Conservation (phyloP, 495 filamentous ascomycete species). For the Podospora comata region DNA sequence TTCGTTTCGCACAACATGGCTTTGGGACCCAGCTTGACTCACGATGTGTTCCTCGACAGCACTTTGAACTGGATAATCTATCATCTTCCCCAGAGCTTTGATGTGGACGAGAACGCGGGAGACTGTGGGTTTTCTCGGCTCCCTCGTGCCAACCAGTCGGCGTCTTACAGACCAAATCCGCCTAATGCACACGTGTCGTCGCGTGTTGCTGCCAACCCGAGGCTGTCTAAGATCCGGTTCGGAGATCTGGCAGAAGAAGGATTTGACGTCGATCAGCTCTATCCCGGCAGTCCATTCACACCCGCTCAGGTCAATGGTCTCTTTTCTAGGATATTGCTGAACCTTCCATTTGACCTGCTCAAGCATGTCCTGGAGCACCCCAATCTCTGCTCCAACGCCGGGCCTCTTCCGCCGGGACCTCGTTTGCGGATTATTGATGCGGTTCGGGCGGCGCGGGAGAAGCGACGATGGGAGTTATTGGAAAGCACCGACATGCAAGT, state of each 20-base stretch:
- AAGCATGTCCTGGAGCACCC: slow-evolving; percentile 54
- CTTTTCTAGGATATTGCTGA: slow-evolving; percentile 61
- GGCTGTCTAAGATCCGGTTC: slow-evolving; percentile 61
- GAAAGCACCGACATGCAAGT: slow-evolving; percentile 32
- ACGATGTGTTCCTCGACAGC: slow-evolving; percentile 33
- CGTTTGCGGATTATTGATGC: slow-evolving; percentile 46
- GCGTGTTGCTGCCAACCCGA: slow-evolving; percentile 41
- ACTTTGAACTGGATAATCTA: slow-evolving; percentile 45
- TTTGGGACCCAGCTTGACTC: slow-evolving; percentile 24
- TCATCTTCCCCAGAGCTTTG: slow-evolving; percentile 48
- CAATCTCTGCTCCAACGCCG: slow-evolving; percentile 41
- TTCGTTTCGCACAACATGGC: slow-evolving; percentile 33
- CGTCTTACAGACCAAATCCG: slow-evolving; percentile 19
- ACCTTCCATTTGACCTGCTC: slow-evolving; percentile 59
- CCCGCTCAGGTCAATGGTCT: slow-evolving; percentile 20
- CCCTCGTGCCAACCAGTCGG: slow-evolving; percentile 14
- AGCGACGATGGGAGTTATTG: slow-evolving; percentile 38
- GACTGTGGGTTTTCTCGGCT: slow-evolving; percentile 40
- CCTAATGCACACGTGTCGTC: slow-evolving; percentile 21
- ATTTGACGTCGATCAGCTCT: not conserved
- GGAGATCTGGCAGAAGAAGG: slow-evolving; percentile 53
- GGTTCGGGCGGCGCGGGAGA: slow-evolving; percentile 61
- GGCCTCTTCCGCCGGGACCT: slow-evolving; percentile 42
- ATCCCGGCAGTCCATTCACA: not conserved
- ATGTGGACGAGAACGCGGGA: slow-evolving; percentile 42